A percentile compares a stretch with the other conserved stretches of the same genome.
These are phyloP conservation scores for Verticillium nubilum DNA, from an alignment of 2,329 filamentous ascomycete species.

Conservation along the genomic window DNA sequence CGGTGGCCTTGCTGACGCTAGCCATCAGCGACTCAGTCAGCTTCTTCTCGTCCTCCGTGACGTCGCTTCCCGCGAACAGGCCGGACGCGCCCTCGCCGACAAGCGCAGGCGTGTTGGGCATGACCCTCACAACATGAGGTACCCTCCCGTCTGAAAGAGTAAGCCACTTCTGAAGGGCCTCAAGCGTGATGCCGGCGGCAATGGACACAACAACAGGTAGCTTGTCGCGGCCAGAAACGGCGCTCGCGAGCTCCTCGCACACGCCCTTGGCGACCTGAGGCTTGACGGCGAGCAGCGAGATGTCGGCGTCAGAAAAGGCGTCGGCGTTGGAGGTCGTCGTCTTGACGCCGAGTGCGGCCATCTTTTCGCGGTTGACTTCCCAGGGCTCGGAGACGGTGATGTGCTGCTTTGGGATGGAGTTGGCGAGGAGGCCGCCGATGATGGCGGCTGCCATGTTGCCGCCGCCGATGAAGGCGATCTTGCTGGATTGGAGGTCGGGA, in stretches of 20 bases:
- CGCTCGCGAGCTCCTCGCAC: constrained; percentile 35
- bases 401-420: constrained; percentile 35
- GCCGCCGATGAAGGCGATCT: constrained; percentile 22
- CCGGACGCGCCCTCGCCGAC: constrained; percentile 45
- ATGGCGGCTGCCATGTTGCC: constrained; percentile 50
- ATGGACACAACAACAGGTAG: constrained; percentile 43
- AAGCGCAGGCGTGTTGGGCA: constrained; percentile 47
- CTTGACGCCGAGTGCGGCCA: constrained; percentile 36
- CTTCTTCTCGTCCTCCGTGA: constrained; percentile 34
- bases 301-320: constrained; percentile 34
- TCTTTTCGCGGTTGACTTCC: constrained; percentile 47
- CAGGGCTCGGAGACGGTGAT: constrained; percentile 45
- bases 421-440: constrained; percentile 40
- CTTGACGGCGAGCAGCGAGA: constrained; percentile 46
- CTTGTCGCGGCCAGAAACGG: constrained; percentile 24
- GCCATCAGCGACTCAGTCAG: constrained; percentile 35
- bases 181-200: constrained; percentile 41
- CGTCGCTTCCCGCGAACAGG: constrained; percentile 36
- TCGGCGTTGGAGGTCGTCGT: constrained; percentile 41
- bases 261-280: constrained; percentile 42
- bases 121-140: constrained; percentile 43
- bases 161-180: constrained; percentile 37
- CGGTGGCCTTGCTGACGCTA: constrained; percentile 40
- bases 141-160: constrained; percentile 27
- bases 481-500: constrained; percentile 7